Evolutionary conservation across 176 grass and related monocot genomes (phyloP).

Genomic region (Triticum turgidum): DNA sequence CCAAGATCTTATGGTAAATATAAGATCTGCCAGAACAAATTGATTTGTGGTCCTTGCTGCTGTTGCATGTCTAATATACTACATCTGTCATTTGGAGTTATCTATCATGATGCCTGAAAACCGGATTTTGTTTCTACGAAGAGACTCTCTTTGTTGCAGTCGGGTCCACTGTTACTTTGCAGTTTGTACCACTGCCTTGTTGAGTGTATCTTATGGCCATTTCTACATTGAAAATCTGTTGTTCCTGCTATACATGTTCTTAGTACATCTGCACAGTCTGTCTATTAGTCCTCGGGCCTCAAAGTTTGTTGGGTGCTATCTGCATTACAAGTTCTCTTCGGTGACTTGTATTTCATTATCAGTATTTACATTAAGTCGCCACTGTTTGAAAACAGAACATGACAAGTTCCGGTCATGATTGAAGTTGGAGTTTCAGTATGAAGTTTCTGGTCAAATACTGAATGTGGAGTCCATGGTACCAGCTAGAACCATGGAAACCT

Average conservation of each 20-base stretch:
- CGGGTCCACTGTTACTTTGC: slow-evolving; percentile 7
- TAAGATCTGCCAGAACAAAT: slow-evolving; percentile 43
- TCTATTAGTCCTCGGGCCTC: not conserved
- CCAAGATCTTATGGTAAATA: slow-evolving; percentile 53
- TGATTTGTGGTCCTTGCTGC: slow-evolving; percentile 34
- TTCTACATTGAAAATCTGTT: not conserved
- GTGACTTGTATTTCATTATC: not conserved
- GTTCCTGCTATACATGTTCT: not conserved
- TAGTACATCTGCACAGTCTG: not conserved
- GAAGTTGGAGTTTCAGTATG: no score
- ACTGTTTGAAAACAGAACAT: not conserved
- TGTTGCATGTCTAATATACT: slow-evolving; percentile 32
- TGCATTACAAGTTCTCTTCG: not conserved
- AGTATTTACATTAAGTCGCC: not conserved
- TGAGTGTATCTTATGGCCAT: not conserved
- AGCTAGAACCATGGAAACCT: no score
- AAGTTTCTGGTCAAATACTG: not conserved
- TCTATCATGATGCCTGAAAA: slow-evolving; percentile 21
- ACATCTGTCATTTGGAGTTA: slow-evolving; percentile 40
- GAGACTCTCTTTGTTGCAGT: not conserved
- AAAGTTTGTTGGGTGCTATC: not conserved
- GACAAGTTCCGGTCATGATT: no score
- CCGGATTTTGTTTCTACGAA: slow-evolving; percentile 34
- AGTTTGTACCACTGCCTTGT: not conserved
- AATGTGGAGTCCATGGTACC: not conserved